Percentiles rank a stretch among this genome's conserved stretches.
These are phyloP conservation scores for Pontederia crassipes DNA, from an alignment of 176 grass and related monocot species.

Conservation along the genomic window DNA sequence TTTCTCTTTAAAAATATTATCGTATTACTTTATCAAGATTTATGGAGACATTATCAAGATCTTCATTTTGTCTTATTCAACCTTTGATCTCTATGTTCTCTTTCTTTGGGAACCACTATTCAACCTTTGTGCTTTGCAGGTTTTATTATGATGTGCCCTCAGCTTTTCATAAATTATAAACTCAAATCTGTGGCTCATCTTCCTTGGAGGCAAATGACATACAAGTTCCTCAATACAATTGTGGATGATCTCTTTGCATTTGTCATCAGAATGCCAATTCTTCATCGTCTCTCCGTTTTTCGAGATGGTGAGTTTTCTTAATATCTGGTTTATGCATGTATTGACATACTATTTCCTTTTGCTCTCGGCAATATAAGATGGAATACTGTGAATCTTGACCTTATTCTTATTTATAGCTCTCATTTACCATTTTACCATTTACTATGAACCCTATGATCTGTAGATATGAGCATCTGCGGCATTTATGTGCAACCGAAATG, in stretches of 20 bases:
- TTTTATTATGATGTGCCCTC: slow-evolving; percentile 99
- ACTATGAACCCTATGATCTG: too few species aligned
- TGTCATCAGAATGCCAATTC: slow-evolving; percentile 97
- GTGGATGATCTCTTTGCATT: slow-evolving; percentile 97
- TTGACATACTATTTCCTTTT: not conserved
- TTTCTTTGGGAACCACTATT: not conserved
- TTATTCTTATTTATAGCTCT: too few species aligned
- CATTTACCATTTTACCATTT: too few species aligned
- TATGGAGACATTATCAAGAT: too few species aligned
- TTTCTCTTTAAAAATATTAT: too few species aligned
- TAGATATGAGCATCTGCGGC: too few species aligned
- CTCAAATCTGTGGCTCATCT: slow-evolving; percentile 91
- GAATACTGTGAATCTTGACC: too few species aligned
- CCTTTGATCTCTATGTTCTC: not conserved
- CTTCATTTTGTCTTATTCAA: too few species aligned
- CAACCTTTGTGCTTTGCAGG: slow-evolving; percentile 24
- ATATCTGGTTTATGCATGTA: not conserved
- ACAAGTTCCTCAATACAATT: slow-evolving; percentile 99
- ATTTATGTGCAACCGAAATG: too few species aligned
- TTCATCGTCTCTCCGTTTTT: slow-evolving; percentile 96
- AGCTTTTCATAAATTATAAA: slow-evolving; percentile 99
- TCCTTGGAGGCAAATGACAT: slow-evolving; percentile 99
- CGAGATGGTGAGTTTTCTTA: slow-evolving; percentile 65
- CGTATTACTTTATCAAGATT: too few species aligned
- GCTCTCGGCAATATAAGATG: too few species aligned